Percentiles rank a stretch among this genome's conserved stretches.
phyloP scores from a whole-genome alignment of 2,329 filamentous ascomycete species.

The Aspergillus sp. region DNA sequence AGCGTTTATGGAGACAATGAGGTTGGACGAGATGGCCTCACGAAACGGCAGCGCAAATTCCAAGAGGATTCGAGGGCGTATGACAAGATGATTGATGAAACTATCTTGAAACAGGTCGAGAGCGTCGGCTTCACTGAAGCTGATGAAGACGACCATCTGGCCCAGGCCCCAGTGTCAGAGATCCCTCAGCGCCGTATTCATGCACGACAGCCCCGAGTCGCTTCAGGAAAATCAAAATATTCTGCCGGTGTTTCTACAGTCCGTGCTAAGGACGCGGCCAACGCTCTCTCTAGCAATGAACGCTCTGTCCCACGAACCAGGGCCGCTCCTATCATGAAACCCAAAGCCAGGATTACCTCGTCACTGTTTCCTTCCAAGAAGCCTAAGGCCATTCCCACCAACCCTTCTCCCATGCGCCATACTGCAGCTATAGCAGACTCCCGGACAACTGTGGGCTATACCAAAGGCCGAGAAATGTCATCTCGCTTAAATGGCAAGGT shows the following conservation, averaged over 20 bases:
- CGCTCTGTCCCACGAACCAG: constrained; percentile 34
- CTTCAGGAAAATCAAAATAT: constrained; percentile 22
- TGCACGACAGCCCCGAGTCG: constrained; percentile 27
- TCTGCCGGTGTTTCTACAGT: constrained; percentile 38
- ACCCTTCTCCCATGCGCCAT: constrained; percentile 56
- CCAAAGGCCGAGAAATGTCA: constrained; percentile 62
- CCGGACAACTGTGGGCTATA: constrained; percentile 81
- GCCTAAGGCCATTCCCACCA: constrained; percentile 46
- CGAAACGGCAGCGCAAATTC: constrained; percentile 67
- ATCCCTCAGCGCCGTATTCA: constrained; percentile 26
- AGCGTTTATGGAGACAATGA: constrained; percentile 50
- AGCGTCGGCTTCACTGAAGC: constrained; percentile 61
- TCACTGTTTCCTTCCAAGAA: constrained; percentile 37
- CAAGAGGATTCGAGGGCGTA: constrained; percentile 64
- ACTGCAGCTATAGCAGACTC: constrained; percentile 67
- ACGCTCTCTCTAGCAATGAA: constrained; percentile 35
- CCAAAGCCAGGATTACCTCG: constrained; percentile 38
- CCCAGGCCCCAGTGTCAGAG: constrained; percentile 36
- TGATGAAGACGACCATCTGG: constrained; percentile 50
- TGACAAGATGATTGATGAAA: constrained; percentile 64
- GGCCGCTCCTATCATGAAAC: constrained; percentile 29
- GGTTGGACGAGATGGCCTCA: constrained; percentile 56
- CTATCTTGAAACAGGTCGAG: constrained; percentile 66
- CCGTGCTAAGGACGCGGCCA: constrained; percentile 42
- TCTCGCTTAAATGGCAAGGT: constrained; percentile 29